phyloP scores from a whole-genome alignment of 805 yeast species.

The Jamesozyma gamospora region DNA sequence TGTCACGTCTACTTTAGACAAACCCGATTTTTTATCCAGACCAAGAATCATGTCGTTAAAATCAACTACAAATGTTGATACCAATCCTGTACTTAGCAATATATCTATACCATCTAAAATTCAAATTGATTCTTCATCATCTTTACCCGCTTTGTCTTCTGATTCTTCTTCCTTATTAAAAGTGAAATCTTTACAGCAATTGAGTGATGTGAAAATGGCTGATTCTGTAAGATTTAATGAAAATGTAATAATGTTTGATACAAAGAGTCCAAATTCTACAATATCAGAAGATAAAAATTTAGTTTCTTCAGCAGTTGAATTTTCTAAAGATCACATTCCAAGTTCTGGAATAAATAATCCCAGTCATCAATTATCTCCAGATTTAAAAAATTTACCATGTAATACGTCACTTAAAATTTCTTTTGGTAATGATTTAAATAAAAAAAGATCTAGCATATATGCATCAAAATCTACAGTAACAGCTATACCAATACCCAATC shows the following conservation, averaged over 20 bases:
- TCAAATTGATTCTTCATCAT: background rate
- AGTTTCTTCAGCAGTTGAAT: background rate
- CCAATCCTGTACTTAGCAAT: conserved; percentile 24
- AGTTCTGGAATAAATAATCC: background rate
- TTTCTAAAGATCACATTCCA: background rate
- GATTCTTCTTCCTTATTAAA: background rate
- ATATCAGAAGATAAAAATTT: background rate
- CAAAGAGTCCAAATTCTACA: background rate
- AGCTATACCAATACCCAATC: conserved; percentile 26
- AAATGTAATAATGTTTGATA: background rate
- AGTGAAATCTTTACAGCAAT: background rate
- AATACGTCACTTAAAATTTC: conserved; percentile 15
- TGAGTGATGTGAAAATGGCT: background rate
- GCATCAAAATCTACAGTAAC: conserved; percentile 28
- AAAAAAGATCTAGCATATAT: conserved; percentile 27
- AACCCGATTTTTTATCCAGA: conserved; percentile 18
- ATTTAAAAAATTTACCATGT: background rate
- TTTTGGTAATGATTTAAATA: conserved; percentile 18
- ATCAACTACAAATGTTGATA: conserved; percentile 25
- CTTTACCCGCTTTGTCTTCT: background rate
- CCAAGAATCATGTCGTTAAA: conserved; percentile 16
- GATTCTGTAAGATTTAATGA: background rate
- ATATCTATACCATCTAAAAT: conserved; percentile 16
- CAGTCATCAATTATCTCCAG: background rate
- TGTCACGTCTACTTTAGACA: background rate